phyloP scores from a whole-genome alignment of 1,284 basidiomycete species.

The Ustilago esculenta region DNA sequence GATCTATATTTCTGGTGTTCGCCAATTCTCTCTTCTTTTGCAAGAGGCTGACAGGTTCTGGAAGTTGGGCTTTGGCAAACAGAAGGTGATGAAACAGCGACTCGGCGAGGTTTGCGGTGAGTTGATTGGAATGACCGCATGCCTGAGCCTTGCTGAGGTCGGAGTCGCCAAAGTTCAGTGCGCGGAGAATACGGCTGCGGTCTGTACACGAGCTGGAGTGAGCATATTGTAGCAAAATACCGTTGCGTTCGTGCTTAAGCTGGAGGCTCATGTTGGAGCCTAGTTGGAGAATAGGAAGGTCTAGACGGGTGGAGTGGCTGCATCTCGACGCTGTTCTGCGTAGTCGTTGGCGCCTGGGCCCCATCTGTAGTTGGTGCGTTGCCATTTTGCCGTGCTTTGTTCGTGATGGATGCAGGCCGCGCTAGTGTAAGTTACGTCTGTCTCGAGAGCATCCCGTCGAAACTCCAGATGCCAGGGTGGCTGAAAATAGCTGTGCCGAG shows the following conservation, averaged over 20 bases:
- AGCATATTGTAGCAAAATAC: conserved; percentile 10
- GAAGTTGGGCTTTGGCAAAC: conserved; percentile 47
- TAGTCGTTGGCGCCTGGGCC: neutral
- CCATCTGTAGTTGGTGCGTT: neutral
- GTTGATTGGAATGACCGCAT: conserved; percentile 36
- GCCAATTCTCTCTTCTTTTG: conserved; percentile 7
- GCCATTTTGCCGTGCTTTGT: neutral
- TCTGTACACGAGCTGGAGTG: neutral
- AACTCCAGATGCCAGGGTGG: too few species aligned
- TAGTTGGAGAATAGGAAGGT: conserved; percentile 21
- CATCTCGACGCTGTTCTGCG: conserved; percentile 18
- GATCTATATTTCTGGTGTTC: neutral
- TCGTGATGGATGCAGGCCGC: too few species aligned
- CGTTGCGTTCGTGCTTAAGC: conserved; percentile 27
- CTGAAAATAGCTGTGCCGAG: too few species aligned
- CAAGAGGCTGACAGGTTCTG: conserved; percentile 35
- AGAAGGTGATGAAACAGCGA: conserved; percentile 46
- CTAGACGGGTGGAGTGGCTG: conserved; percentile 28
- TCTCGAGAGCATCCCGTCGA: conserved; percentile 4
- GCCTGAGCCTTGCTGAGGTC: conserved; percentile 34
- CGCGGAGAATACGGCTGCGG: conserved; percentile 12
- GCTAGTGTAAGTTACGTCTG: neutral
- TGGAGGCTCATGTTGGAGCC: conserved; percentile 38
- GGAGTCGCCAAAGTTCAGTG: neutral
- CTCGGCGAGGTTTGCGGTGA: conserved; percentile 30